Conservation (phyloP, 164 flowering plant species). For the Dillenia suffruticosa region DNA sequence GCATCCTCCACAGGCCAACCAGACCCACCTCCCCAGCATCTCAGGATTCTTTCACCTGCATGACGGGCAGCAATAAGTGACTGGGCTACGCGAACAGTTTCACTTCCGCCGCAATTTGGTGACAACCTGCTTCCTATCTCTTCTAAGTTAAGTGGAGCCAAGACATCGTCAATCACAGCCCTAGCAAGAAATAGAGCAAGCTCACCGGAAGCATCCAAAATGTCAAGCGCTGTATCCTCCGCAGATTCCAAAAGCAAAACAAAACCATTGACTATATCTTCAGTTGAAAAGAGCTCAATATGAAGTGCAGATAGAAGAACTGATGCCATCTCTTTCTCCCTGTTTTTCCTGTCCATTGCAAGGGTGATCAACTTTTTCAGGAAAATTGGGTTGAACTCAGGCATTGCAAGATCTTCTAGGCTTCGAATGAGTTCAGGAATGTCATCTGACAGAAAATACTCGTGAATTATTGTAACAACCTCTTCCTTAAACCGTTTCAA, state of each 20-base stretch:
- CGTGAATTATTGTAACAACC: conserved; percentile 79
- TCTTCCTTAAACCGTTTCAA: conserved; percentile 70
- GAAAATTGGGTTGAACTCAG: conserved; percentile 74
- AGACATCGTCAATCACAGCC: conserved; percentile 93
- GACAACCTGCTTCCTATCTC: conserved; percentile 69
- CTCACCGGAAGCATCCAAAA: conserved; percentile 91
- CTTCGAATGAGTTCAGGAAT: conserved; percentile 88
- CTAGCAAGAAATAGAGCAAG: conserved; percentile 87
- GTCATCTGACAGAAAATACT: conserved; percentile 93
- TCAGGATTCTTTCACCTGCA: conserved; percentile 93
- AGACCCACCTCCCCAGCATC: conserved; percentile 99
- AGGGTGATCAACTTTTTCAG: conserved; percentile 88
- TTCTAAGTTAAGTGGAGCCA: conserved; percentile 86
- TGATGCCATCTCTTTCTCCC: conserved; percentile 98
- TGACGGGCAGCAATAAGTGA: conserved; percentile 83
- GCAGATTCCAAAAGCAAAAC: conserved; percentile 90
- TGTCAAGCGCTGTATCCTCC: conserved; percentile 93
- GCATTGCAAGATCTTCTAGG: conserved; percentile 78
- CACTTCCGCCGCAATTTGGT: conserved; percentile 70
- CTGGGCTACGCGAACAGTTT: conserved; percentile 82
- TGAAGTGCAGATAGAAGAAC: conserved; percentile 88
- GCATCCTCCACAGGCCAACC: conserved; percentile 99
- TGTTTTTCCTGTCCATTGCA: conserved; percentile 96
- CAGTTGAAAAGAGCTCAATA: conserved; percentile 81
- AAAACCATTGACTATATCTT: conserved; percentile 88